These are phyloP conservation scores for Neurospora pannonica DNA, from an alignment of 495 filamentous ascomycete genomes.

Conservation along the genomic window DNA sequence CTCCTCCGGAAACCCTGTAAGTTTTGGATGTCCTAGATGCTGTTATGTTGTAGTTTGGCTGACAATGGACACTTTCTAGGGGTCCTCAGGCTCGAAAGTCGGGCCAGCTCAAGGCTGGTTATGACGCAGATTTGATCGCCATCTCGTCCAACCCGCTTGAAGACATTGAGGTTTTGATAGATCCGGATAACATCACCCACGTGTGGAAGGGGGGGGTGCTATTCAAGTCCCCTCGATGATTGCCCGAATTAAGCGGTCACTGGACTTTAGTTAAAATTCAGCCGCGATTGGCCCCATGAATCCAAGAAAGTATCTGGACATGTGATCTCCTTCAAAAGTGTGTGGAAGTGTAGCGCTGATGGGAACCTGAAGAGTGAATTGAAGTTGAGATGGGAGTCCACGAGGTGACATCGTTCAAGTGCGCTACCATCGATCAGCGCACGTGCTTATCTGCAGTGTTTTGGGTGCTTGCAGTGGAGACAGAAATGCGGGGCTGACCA, in stretches of 20 bases:
- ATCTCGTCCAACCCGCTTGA: constrained; percentile 35
- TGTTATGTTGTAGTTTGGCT: neutral
- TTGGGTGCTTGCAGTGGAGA: neutral
- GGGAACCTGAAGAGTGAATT: too few relatives aligned
- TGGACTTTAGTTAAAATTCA: neutral
- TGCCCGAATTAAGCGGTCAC: neutral
- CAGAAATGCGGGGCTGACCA: neutral
- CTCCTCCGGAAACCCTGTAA: constrained; percentile 27
- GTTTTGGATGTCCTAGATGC: constrained; percentile 7
- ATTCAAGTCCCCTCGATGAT: constrained; percentile 16
- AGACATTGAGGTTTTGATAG: constrained; percentile 33
- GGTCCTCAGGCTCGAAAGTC: constrained; percentile 35
- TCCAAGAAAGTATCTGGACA: neutral
- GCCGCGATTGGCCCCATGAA: too few relatives aligned
- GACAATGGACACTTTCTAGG: neutral
- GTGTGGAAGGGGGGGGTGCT: constrained; percentile 40
- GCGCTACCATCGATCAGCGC: neutral
- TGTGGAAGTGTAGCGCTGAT: too few relatives aligned
- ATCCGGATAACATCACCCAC: constrained; percentile 32
- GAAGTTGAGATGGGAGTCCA: neutral
- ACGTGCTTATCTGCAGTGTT: neutral
- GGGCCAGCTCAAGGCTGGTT: constrained; percentile 40
- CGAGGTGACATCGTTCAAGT: neutral
- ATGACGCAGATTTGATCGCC: constrained; percentile 41
- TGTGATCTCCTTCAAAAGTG: neutral